Percentiles rank a stretch among this genome's conserved stretches.
phyloP scores from a whole-genome alignment of 2,329 filamentous ascomycete species.

The Xenoacremonium recifei region DNA sequence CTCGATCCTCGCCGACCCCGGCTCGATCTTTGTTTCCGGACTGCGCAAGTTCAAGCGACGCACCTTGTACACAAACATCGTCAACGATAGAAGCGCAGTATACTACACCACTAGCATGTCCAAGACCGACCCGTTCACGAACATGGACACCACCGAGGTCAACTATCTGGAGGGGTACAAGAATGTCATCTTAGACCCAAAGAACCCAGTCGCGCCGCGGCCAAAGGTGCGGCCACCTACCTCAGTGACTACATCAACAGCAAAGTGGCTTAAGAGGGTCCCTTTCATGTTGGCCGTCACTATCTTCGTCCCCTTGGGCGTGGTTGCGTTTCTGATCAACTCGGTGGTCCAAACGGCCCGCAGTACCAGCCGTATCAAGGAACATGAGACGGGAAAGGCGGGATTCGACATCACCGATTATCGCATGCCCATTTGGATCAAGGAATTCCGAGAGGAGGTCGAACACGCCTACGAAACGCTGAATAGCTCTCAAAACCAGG shows the following conservation, averaged over 20 bases:
- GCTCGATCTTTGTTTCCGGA: slow-evolving; percentile 81
- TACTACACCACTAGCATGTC: slow-evolving; percentile 82
- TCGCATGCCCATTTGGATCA: slow-evolving; percentile 72
- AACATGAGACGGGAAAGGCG: slow-evolving; percentile 70
- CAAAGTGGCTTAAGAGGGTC: slow-evolving; percentile 47
- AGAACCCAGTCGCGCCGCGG: slow-evolving; percentile 56
- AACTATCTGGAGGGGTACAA: slow-evolving; percentile 75
- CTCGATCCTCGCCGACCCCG: slow-evolving; percentile 75
- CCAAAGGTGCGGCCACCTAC: slow-evolving; percentile 29
- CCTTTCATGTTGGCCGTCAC: slow-evolving; percentile 65
- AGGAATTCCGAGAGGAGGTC: slow-evolving; percentile 71
- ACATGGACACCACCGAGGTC: slow-evolving; percentile 65
- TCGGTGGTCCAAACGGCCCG: slow-evolving; percentile 73
- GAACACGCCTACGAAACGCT: slow-evolving; percentile 76
- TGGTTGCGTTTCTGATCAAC: slow-evolving; percentile 71
- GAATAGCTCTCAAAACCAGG: slow-evolving; percentile 65
- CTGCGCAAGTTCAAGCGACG: slow-evolving; percentile 73
- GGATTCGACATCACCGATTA: slow-evolving; percentile 70
- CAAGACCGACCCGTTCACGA: slow-evolving; percentile 72
- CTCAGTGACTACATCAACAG: slow-evolving; percentile 29
- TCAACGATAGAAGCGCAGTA: slow-evolving; percentile 79
- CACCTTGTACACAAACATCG: slow-evolving; percentile 80
- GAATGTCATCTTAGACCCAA: slow-evolving; percentile 70
- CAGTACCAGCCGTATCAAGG: slow-evolving; percentile 70
- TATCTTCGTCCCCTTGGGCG: slow-evolving; percentile 71